Conservation (phyloP, 1,139 yeast genomes). For the Magnusiomyces paraingens region DNA sequence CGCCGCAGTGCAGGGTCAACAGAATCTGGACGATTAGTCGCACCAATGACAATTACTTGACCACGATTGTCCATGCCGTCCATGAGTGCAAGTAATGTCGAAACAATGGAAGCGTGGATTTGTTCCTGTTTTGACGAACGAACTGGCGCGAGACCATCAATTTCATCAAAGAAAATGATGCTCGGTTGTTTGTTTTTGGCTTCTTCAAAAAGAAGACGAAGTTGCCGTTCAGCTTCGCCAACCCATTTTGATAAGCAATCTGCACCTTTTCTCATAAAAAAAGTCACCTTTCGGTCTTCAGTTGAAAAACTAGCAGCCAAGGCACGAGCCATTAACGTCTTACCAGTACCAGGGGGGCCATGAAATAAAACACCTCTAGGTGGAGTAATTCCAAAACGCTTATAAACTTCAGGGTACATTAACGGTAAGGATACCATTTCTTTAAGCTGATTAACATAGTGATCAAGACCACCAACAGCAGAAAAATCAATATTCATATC, state of each 20-base stretch:
- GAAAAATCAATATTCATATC: slow-evolving; percentile 89
- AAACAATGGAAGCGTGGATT: slow-evolving; percentile 94
- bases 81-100: slow-evolving; percentile 90
- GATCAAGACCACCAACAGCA: slow-evolving; percentile 88
- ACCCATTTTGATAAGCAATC: slow-evolving; percentile 98
- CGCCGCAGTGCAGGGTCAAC: slow-evolving; percentile 95
- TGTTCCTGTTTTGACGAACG: slow-evolving; percentile 96
- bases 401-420: slow-evolving; percentile 88
- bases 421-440: slow-evolving; percentile 97
- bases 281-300: slow-evolving; percentile 74
- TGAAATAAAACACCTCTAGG: slow-evolving; percentile 97
- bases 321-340: slow-evolving; percentile 96
- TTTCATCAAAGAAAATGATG: slow-evolving; percentile 92
- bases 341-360: slow-evolving; percentile 99
- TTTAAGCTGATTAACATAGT: slow-evolving; percentile 83
- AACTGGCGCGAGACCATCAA: slow-evolving; percentile 97
- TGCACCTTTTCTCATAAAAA: slow-evolving; percentile 98
- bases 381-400: slow-evolving; percentile 85
- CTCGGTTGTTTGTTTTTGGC: slow-evolving; percentile 96
- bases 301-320: slow-evolving; percentile 92
- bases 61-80: slow-evolving; percentile 99
- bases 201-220: slow-evolving; percentile 85
- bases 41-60: slow-evolving; percentile 96
- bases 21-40: slow-evolving; percentile 96
- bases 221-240: slow-evolving; percentile 96